Base-by-base conservation (phyloP, 75 land plant genomes). In the Selaginella moellendorffii region DNA sequence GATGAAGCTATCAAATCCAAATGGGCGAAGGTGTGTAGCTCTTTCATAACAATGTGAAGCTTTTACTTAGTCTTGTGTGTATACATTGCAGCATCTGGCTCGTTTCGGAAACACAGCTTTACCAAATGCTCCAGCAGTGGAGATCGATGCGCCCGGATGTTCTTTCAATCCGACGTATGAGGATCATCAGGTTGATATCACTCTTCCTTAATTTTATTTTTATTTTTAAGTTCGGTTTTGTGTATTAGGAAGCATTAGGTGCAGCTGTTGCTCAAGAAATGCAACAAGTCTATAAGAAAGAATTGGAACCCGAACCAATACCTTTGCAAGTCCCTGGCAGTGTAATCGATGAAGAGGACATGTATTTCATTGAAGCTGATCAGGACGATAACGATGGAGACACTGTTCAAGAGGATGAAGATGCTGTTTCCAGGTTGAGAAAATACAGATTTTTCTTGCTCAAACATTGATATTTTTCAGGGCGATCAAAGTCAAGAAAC, bases 211-310 rank as follows among this genome's bases (percentile, higher is more conserved):
- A 5, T 14, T 5, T 36, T 36, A 36, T 36, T 36, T 5, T 36
- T 36, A 14, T 36, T 36, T 36, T 36, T 14, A 36, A 5, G 46
- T n/a, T n/a, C n/a, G n/a, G n/a, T n/a, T n/a, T n/a, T n/a, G n/a
- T n/a, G n/a, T n/a, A n/a, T n/a, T 36, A 88, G 97, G 97, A 92
- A 54, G 73, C 83, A 26, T 36, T 92, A 25, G 97, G 96, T 29
- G 67, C 54, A 61, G 97, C 97, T 28, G 97, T 92, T 54, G 97
- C 97, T 21, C 81, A 80, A 18, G 97, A 92, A 62, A 92, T 92
- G 97, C 81, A 88, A 61, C 88, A 88, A 78, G 54, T 81, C 25
- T 85, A 85, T 52, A 69, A 58, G 30, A 74, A 78, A 64, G 96
- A 92, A 66, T 64, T 92, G 69, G 78, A 77, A 31, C 97, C 97